A percentile compares a stretch with the other conserved stretches of the same genome.
Evolutionary conservation across 2,329 filamentous ascomycete species (phyloP).

Genomic region (Cladosporium sp.): DNA sequence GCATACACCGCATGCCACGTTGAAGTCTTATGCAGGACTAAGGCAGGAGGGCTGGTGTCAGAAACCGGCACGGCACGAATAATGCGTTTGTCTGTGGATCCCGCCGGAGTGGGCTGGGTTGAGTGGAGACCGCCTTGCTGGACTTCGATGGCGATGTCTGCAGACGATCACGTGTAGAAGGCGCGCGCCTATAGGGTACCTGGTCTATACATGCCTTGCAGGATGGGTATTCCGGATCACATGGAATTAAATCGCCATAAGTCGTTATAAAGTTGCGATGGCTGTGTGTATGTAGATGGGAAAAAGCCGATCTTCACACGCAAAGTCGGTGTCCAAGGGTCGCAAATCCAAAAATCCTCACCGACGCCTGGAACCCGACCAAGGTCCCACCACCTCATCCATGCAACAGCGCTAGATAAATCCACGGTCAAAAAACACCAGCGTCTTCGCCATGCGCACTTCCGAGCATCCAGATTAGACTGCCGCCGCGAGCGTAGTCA

Average conservation of each 20-base stretch:
- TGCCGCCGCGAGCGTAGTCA: neutral
- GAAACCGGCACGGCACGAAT: constrained; percentile 25
- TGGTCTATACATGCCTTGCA: constrained; percentile 1
- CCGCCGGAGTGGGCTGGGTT: constrained; percentile 7
- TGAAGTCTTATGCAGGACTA: constrained; percentile 28
- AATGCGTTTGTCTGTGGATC: constrained; percentile 7
- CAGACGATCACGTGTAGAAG: constrained; percentile 3
- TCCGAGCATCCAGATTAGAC: constrained; percentile 3
- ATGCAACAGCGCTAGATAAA: constrained; percentile 6
- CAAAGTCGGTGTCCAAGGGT: constrained; percentile 12
- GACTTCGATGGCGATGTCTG: constrained; percentile 4
- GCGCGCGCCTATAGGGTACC: constrained; percentile 4
- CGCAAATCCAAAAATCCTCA: constrained; percentile 4
- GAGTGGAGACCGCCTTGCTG: constrained; percentile 5
- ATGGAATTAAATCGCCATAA: neutral
- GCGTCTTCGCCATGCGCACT: neutral
- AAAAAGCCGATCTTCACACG: neutral
- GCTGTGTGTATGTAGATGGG: neutral
- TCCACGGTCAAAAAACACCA: neutral
- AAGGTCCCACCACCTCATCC: constrained; percentile 6
- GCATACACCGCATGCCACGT: constrained; percentile 35
- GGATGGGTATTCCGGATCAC: neutral
- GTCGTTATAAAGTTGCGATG: neutral
- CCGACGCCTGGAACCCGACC: constrained; percentile 2
- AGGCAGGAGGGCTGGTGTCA: constrained; percentile 23